Percentiles rank a stretch among this genome's conserved stretches.
phyloP scores from a whole-genome alignment of 169 alveolate genomes.

The Ichthyophthirius multifiliis region DNA sequence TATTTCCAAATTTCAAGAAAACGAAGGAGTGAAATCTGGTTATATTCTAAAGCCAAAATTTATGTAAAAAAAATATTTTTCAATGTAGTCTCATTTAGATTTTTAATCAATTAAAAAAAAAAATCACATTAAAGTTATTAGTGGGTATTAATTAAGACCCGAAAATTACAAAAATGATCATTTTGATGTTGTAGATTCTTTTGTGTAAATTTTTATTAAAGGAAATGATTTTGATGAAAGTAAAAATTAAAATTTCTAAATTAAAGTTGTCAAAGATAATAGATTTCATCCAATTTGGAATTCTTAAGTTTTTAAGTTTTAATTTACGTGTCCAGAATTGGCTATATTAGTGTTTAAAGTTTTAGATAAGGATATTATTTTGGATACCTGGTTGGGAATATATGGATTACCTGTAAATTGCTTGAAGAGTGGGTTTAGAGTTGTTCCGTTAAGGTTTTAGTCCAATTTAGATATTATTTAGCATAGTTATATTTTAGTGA shows the following conservation, averaged over 20 bases:
- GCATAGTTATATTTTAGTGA: neutral
- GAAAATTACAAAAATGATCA: neutral
- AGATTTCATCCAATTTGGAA: conserved; percentile 82
- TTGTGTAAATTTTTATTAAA: conserved; percentile 48
- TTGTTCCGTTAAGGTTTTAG: conserved; percentile 9
- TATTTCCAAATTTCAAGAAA: conserved; percentile 89
- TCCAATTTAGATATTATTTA: neutral
- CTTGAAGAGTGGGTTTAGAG: conserved; percentile 46
- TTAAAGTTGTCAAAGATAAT: conserved; percentile 58
- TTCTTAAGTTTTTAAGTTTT: conserved; percentile 34
- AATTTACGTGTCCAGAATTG: conserved; percentile 66
- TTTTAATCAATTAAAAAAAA: conserved; percentile 11
- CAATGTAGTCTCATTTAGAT: conserved; percentile 1
- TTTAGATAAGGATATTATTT: conserved; percentile 16
- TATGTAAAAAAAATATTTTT: conserved; percentile 16
- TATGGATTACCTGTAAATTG: conserved; percentile 46
- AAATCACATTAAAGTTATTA: conserved; percentile 18
- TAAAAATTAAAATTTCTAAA: conserved; percentile 4
- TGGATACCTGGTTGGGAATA: conserved; percentile 30
- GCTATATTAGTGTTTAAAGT: conserved; percentile 64
- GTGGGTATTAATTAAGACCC: conserved; percentile 42
- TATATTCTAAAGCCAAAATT: conserved; percentile 87
- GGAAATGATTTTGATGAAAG: conserved; percentile 51
- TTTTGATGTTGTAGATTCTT: conserved; percentile 64
- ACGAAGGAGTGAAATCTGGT: conserved; percentile 90